Base-by-base conservation (phyloP, 768 basidiomycete genomes). In the Xerocomus potaroensis region DNA sequence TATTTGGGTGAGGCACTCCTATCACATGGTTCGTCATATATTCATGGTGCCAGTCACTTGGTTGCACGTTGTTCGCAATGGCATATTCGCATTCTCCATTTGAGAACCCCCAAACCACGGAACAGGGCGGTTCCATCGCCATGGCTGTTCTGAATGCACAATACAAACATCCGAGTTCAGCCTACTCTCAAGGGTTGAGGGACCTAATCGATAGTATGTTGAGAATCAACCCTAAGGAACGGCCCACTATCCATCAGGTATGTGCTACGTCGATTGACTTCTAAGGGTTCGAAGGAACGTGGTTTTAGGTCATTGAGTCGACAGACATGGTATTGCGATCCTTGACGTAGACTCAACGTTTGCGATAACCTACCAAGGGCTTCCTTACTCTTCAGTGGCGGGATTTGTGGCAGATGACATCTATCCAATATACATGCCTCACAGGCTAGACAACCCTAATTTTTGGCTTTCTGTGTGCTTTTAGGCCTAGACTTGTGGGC, bases 21-120 rank as follows among this genome's bases (percentile, higher is more conserved):
- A 8, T 22, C 11, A 23, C 19, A 19, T 22, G 43, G 39, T 23
- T 45, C 37, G 24, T 32, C 18, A 35, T 29, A 24, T 22, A n/a
- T 50, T 55, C 37, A 59, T 26, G 19, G 35, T n/a, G 34, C 32
- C 41, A 97, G 95, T 95, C 93, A 2, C 77, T 99, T 15, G 96
- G 96, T 1, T 96, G 94, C 68, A 94, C 93, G 0, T 75, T 99
- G 38, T 99, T 81, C 56, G 93, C 96, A 0, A 79, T 98, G 37
- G 93, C 93, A 0, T 97, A 98, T 68, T 87, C 86, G 3, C 90
- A 92, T 61, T 97, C 95, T 3, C 95, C 95, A 0, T 99, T 99
- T 58, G 95, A 99, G 70, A 94, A 87, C 51, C 80, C 76, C 1
- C 89, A 90, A 65, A 90, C 87, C 5, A 91, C 87, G 3, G 90